These are phyloP conservation scores for Poterioochromonas sp. DNA, from an alignment of 352 stramenopile genomes.

Conservation along the genomic window DNA sequence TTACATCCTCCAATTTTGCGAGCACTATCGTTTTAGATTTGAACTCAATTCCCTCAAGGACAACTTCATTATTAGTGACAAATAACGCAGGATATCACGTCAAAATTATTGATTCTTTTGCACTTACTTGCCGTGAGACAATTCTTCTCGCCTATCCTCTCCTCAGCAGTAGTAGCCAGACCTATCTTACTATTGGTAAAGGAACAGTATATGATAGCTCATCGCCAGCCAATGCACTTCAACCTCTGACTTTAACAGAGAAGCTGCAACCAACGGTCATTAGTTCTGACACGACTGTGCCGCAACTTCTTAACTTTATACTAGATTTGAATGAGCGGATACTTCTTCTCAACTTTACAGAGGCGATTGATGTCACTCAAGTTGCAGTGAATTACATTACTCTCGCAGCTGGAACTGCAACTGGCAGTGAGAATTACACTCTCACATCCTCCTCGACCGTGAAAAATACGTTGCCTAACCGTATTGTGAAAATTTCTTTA, in stretches of 20 bases:
- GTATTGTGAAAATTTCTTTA: too few relatives aligned
- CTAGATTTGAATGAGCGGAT: conserved; percentile 16
- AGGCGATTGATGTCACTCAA: not conserved
- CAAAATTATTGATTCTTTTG: too few relatives aligned
- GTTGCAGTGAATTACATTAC: not conserved
- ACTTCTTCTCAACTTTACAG: conserved; percentile 1
- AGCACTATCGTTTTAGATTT: too few relatives aligned
- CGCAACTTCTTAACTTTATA: not conserved
- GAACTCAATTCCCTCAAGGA: too few relatives aligned
- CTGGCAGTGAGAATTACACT: not conserved
- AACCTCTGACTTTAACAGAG: not conserved
- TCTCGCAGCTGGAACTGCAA: not conserved
- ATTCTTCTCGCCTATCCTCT: too few relatives aligned
- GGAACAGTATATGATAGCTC: not conserved
- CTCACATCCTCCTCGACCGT: not conserved
- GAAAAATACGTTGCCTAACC: too few relatives aligned
- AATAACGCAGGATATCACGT: too few relatives aligned
- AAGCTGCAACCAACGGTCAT: not conserved
- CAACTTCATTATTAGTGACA: too few relatives aligned
- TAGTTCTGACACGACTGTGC: not conserved
- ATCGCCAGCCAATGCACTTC: not conserved
- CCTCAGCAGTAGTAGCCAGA: too few relatives aligned
- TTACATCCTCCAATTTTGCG: too few relatives aligned
- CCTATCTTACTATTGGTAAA: too few relatives aligned
- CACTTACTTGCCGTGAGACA: too few relatives aligned